Conservation (phyloP, 345 rosid genomes). For the Limnanthes douglasii region DNA sequence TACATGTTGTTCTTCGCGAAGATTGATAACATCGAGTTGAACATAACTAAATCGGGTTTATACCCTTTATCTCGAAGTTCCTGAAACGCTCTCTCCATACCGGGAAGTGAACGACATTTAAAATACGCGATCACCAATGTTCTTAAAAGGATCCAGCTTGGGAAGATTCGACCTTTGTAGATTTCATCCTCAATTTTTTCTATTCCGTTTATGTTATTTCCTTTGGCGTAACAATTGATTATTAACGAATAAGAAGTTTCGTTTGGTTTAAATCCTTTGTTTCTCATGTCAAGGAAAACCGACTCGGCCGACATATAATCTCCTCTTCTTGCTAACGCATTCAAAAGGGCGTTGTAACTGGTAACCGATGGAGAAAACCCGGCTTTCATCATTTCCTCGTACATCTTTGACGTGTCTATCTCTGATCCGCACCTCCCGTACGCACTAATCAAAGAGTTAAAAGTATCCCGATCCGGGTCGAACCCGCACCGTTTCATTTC, state of each 20-base stretch:
- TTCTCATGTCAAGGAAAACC: slow-evolving; percentile 56
- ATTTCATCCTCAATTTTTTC: slow-evolving; percentile 55
- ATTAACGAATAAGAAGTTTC: slow-evolving; percentile 68
- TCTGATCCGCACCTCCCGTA: slow-evolving; percentile 76
- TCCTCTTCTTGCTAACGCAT: slow-evolving; percentile 70
- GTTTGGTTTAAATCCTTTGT: slow-evolving; percentile 59
- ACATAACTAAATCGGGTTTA: slow-evolving; percentile 72
- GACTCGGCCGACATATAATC: slow-evolving; percentile 71
- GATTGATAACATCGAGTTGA: slow-evolving; percentile 66
- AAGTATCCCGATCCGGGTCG: slow-evolving; percentile 80
- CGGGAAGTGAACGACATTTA: slow-evolving; percentile 50
- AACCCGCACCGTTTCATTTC: slow-evolving; percentile 89
- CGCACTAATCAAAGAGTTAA: slow-evolving; percentile 69
- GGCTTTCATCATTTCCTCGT: slow-evolving; percentile 55
- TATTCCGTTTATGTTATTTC: slow-evolving; percentile 52
- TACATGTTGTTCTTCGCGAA: slow-evolving; percentile 54
- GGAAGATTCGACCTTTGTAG: slow-evolving; percentile 44
- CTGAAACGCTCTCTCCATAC: slow-evolving; percentile 58
- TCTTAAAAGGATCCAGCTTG: slow-evolving; percentile 91
- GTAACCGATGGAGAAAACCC: slow-evolving; percentile 70
- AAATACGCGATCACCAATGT: slow-evolving; percentile 54
- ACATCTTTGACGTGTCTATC: slow-evolving; percentile 51
- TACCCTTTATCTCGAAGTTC: slow-evolving; percentile 43
- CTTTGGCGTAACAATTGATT: slow-evolving; percentile 70
- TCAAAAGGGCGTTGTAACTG: slow-evolving; percentile 78